Percentiles rank a stretch among this genome's conserved stretches.
phyloP scores from a whole-genome alignment of 352 stramenopile species.

The Globisporangium nagaii region DNA sequence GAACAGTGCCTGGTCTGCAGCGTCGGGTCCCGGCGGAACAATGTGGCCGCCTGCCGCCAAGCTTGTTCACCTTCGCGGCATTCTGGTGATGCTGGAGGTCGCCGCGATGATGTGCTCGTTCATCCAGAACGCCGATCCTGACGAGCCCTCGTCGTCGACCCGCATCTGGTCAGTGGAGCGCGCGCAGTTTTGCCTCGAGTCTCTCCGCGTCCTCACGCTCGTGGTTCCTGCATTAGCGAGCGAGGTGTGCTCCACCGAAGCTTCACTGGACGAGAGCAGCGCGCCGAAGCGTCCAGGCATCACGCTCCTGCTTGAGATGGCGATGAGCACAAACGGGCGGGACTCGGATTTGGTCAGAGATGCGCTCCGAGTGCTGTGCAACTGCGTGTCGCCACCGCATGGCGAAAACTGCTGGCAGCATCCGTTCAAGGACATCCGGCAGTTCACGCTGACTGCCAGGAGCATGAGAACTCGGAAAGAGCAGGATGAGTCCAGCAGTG shows the following conservation, averaged over 20 bases:
- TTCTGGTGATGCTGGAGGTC: conserved; percentile 79
- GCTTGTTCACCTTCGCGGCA: conserved; percentile 62
- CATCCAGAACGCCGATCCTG: conserved; percentile 46
- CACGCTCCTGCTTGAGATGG: conserved; percentile 71
- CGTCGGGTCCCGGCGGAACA: conserved; percentile 35
- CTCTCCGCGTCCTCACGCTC: conserved; percentile 64
- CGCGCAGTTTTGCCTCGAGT: conserved; percentile 76
- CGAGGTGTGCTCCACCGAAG: conserved; percentile 76
- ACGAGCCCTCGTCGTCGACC: conserved; percentile 44
- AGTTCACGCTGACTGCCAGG: conserved; percentile 69
- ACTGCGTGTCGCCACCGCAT: conserved; percentile 75
- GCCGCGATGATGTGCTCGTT: conserved; percentile 58
- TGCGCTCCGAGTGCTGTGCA: conserved; percentile 73
- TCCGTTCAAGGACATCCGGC: conserved; percentile 76
- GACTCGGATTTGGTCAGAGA: conserved; percentile 75
- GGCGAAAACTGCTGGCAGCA: conserved; percentile 81
- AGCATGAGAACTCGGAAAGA: conserved; percentile 57
- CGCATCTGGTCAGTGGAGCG: conserved; percentile 76
- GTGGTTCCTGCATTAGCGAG: conserved; percentile 61
- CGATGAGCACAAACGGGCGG: conserved; percentile 60
- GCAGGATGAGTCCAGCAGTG: background rate
- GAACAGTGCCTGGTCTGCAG: conserved; percentile 51
- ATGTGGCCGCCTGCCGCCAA: conserved; percentile 77
- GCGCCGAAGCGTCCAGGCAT: conserved; percentile 46
- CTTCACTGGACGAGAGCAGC: conserved; percentile 39